Evolutionary conservation across 1,284 basidiomycete genomes (phyloP), one percentile per base, ranked within the genome.

Genomic region (Fomitopsis betulina): DNA sequence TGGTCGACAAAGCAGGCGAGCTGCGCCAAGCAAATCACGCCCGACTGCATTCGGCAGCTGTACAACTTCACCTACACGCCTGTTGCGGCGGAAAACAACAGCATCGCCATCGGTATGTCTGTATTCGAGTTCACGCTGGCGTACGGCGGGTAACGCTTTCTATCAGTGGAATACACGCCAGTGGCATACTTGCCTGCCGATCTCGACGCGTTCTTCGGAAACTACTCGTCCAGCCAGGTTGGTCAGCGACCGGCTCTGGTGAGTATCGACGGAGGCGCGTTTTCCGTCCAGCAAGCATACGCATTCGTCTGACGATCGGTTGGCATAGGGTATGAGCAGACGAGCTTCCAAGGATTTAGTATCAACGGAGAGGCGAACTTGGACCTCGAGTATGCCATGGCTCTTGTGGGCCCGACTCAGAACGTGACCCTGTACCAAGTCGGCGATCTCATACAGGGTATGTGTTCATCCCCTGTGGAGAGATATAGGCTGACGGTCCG

Each of bases 311-410:
- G 23, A 50, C 35, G 35, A n/a, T 50, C 7, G 17, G 6, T 10
- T 21, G 2, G 5, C 6, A 37, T 35, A 57, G 55, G 55, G 15
- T 57, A 57, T 37, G 50, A 51, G 27, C 55, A 57, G 15, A 57
- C 55, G 15, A 19, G n/a, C 30, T 57, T 40, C 39, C 12, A 32
- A 17, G 55, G 55, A 25, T 51, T 57, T 23, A 52, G 50, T 49
- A 30, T 42, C 56, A 59, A 25, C 40, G 49, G 32, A 57, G 84
- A 86, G 64, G 77, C 79, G 40, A 70, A 82, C 62, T 76, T 86
- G 15, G 83, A 83, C 59, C 68, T 82, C 1, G 69, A 84, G 62
- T 84, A 80, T 62, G 73, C 69, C 7, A 82, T 83, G 78, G 63
- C 65, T 8, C 71, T 83, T 13, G 65, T 78, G 12, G 80, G 79